phyloP scores from a whole-genome alignment of 2,329 filamentous ascomycete species.

The Fusarium floridanum region DNA sequence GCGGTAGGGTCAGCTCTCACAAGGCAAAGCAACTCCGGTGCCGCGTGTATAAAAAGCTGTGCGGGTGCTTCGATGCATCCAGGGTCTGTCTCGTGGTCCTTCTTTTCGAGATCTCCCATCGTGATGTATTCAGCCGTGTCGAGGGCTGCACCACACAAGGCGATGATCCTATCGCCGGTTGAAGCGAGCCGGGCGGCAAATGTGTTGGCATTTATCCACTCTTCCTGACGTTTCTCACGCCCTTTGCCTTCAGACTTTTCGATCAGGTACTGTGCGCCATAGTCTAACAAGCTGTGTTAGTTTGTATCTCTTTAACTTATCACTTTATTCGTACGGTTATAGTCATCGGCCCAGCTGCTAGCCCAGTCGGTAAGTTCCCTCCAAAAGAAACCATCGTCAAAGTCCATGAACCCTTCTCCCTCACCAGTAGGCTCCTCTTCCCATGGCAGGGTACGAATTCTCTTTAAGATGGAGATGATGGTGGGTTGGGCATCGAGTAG shows the following conservation, averaged over 20 bases:
- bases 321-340: slow-evolving; percentile 6
- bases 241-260: neutral
- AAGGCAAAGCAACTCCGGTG: neutral
- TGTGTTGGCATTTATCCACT: slow-evolving; percentile 14
- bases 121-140: slow-evolving; percentile 3
- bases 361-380: slow-evolving; percentile 11
- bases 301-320: neutral
- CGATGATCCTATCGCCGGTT: slow-evolving; percentile 1
- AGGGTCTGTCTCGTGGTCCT: neutral
- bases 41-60: slow-evolving; percentile 14
- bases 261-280: neutral
- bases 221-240: neutral
- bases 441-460: slow-evolving; percentile 5
- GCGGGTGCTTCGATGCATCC: slow-evolving; percentile 12
- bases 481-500: neutral
- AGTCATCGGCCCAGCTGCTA: slow-evolving; percentile 12
- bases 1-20: neutral
- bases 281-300: neutral
- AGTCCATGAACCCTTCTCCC: slow-evolving; percentile 9
- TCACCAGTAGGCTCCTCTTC: slow-evolving; percentile 5
- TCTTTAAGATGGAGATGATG: slow-evolving; percentile 11
- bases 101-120: neutral
- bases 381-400: slow-evolving; percentile 21
- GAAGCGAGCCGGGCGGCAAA: slow-evolving; percentile 13
- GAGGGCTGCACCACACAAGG: slow-evolving; percentile 12